Conservation (phyloP, 148 eudicot genomes). For the Heliosperma pusillum region DNA sequence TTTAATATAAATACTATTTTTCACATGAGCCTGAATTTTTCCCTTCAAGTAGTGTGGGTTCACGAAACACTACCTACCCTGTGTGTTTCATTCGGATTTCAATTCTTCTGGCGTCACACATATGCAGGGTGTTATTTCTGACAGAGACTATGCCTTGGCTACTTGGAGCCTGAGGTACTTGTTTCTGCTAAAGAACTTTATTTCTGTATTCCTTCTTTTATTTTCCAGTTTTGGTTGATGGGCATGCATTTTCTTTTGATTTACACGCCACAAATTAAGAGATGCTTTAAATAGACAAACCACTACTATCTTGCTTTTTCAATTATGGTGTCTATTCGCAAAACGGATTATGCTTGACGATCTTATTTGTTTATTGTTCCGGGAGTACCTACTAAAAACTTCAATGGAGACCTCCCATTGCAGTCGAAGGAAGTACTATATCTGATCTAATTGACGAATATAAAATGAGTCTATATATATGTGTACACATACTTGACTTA, state of each 20-base stretch:
- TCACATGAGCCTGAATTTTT: constrained; percentile 3
- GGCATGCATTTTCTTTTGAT: not conserved
- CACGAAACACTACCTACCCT: not conserved
- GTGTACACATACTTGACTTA: not conserved
- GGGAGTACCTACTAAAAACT: constrained; percentile 87
- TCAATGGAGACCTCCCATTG: constrained; percentile 89
- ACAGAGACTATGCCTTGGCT: constrained; percentile 45
- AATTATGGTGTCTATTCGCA: too few relatives aligned
- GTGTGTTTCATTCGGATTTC: not conserved
- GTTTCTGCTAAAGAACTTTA: constrained; percentile 4
- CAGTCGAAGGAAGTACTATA: constrained; percentile 71
- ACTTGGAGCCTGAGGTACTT: constrained; percentile 76
- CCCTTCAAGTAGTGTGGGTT: not conserved
- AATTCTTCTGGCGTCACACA: constrained; percentile 1
- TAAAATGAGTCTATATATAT: constrained; percentile 42
- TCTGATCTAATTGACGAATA: constrained; percentile 50
- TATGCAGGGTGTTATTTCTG: constrained; percentile 49
- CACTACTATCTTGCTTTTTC: not conserved
- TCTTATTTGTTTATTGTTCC: not conserved
- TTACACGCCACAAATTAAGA: not conserved
- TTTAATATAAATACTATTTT: too few relatives aligned
- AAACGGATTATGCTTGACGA: not conserved
- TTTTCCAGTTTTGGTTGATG: not conserved
- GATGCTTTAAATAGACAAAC: not conserved
- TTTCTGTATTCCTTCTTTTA: not conserved